A percentile compares a stretch with the other conserved stretches of the same genome.
These are phyloP conservation scores for Pugionium dolabratum DNA, from an alignment of 345 rosid genomes.

Conservation along the genomic window DNA sequence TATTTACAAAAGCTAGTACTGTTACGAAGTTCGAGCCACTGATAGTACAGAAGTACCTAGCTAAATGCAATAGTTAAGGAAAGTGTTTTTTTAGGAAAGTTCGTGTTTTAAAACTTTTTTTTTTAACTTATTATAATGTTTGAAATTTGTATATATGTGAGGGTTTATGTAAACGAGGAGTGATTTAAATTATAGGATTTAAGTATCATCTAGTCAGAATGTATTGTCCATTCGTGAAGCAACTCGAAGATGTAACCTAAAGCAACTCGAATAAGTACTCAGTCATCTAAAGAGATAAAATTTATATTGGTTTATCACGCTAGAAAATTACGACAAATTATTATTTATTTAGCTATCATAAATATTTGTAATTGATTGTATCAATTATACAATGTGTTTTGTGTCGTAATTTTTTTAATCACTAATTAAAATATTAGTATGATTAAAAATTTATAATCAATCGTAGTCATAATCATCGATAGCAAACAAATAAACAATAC, in stretches of 20 bases:
- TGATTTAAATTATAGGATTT: conserved; percentile 16
- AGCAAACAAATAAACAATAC: too few relatives aligned
- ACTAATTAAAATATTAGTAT: too few relatives aligned
- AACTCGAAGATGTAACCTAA: conserved; percentile 24
- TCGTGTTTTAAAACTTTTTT: conserved; percentile 12
- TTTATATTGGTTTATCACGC: too few relatives aligned
- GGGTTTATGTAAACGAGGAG: conserved; percentile 34
- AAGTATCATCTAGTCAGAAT: conserved; percentile 1
- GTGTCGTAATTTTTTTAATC: too few relatives aligned
- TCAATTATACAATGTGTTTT: too few relatives aligned
- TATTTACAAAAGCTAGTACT: conserved; percentile 17
- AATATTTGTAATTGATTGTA: too few relatives aligned
- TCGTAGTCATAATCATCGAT: too few relatives aligned
- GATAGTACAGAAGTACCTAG: conserved; percentile 20
- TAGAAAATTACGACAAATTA: too few relatives aligned
- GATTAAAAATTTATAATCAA: too few relatives aligned
- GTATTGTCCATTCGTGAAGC: conserved; percentile 23
- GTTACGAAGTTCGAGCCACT: conserved; percentile 33
- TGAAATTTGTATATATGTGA: not conserved
- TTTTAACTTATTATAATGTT: conserved; percentile 4
- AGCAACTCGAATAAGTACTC: too few relatives aligned
- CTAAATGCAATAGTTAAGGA: conserved; percentile 23
- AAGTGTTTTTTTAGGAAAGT: conserved; percentile 3
- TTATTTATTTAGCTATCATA: too few relatives aligned
- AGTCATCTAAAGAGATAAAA: too few relatives aligned